phyloP scores from a whole-genome alignment of 768 basidiomycete species.

The Fomitopsis serialis region DNA sequence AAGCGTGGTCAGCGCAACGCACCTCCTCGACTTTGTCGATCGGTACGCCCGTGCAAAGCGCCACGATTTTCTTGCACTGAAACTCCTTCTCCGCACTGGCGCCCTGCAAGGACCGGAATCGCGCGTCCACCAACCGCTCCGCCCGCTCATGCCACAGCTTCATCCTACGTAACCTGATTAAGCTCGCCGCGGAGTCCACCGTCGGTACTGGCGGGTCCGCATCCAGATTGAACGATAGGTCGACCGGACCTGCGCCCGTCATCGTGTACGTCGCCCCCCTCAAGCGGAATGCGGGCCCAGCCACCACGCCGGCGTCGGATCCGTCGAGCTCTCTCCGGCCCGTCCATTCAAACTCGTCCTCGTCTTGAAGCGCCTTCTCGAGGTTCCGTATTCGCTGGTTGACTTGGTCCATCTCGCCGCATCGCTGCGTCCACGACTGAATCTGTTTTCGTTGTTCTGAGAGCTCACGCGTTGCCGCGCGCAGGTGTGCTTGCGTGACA shows the following conservation, averaged over 20 bases:
- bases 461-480: conserved; percentile 84
- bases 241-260: conserved; percentile 59
- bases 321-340: conserved; percentile 56
- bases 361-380: conserved; percentile 69
- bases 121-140: conserved; percentile 65
- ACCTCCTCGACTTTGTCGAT: conserved; percentile 89
- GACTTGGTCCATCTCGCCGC: conserved; percentile 76
- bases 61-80: conserved; percentile 88
- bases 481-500: conserved; percentile 79
- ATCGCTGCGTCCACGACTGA: conserved; percentile 64
- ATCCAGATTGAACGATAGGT: conserved; percentile 58
- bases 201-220: conserved; percentile 68
- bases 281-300: conserved; percentile 65
- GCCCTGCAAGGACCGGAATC: conserved; percentile 67
- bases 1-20: conserved; percentile 26
- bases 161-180: conserved; percentile 72
- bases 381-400: conserved; percentile 81
- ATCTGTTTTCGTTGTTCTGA: conserved; percentile 88
- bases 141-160: conserved; percentile 80
- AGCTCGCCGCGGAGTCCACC: conserved; percentile 47
- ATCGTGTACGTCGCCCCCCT: conserved; percentile 65
- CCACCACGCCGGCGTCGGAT: conserved; percentile 29
- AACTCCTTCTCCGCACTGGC: conserved; percentile 85
- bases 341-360: conserved; percentile 86
- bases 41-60: conserved; percentile 81